Base-by-base conservation (phyloP, 1,139 yeast species). In the Insectozyma bohioensis region DNA sequence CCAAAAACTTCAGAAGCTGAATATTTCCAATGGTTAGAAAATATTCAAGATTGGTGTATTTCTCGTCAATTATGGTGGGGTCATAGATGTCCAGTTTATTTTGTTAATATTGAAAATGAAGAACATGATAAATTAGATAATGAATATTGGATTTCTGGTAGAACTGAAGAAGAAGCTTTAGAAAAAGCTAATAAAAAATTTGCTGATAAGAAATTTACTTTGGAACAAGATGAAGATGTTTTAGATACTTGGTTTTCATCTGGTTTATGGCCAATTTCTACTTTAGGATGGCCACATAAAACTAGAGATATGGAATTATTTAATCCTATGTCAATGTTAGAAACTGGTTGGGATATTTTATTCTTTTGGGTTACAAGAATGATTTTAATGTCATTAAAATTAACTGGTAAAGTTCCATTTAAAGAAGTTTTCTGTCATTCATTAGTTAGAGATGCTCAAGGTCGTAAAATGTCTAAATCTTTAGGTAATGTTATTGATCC, bases 41-140 rank as follows among this genome's bases (percentile, higher is more conserved):
- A 88, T 63, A 85, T 90, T 48, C 97, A 94, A 70, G 98, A 92
- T 68, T 92, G 98, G 98, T 92, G 98, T 80, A 88, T 92, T 46
- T 92, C 97, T 19, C 85, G 98, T 67, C 98, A 92, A 71, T 77
- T 92, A 54, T 92, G 98, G 98, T 92, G 98, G 98, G 98, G 98
- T 47, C 98, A 92, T 69, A 81, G 97, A 69, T 87, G 96, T 64
- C 98, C 98, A 15, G 96, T 86, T 31, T 92, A 94, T 67, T 87
- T 87, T 49, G 87, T 90, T 42, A 68, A 72, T 34, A 67, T 87
- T 39, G 96, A 87, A 55, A 94, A 92, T 37, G 74, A 76, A 50
- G 67, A 63, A 22, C 72, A 75, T 43, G 84, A 78, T 51, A 58
- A 64, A 40, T 66, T 73, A 47, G 84, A 83, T 55, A 86, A 83